These are phyloP conservation scores for Phialocephala subalpina DNA, from an alignment of 2,329 filamentous ascomycete species.

Conservation along the genomic window DNA sequence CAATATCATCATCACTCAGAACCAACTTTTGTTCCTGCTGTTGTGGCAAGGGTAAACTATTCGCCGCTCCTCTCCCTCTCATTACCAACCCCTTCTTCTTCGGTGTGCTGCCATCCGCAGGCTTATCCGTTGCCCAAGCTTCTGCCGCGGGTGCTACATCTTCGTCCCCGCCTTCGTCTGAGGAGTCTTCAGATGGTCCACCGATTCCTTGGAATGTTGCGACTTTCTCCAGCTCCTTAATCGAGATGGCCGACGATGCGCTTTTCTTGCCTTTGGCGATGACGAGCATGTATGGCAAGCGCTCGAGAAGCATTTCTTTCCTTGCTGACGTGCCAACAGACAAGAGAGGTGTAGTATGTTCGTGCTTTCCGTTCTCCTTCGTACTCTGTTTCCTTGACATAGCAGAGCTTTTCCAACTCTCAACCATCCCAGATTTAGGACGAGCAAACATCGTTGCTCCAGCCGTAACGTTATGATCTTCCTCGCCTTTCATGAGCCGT, in stretches of 20 bases:
- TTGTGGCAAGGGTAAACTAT: constrained; percentile 29
- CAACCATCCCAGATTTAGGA: constrained; percentile 45
- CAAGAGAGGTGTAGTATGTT: constrained; percentile 52
- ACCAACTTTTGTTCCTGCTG: constrained; percentile 68
- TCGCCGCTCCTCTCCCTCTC: constrained; percentile 34
- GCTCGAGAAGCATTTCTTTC: constrained; percentile 81
- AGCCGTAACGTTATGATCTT: constrained; percentile 49
- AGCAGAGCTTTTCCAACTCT: constrained; percentile 44
- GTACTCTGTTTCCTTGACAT: constrained; percentile 15
- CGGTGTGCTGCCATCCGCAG: constrained; percentile 61
- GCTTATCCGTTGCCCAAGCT: constrained; percentile 68
- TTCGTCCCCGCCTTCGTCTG: constrained; percentile 55
- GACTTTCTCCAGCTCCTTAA: constrained; percentile 49
- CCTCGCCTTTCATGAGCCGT: constrained; percentile 64
- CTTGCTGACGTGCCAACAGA: constrained; percentile 70
- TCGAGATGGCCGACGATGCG: constrained; percentile 40
- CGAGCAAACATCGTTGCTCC: constrained; percentile 59
- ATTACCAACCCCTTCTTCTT: constrained; percentile 52
- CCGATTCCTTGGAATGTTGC: constrained; percentile 45
- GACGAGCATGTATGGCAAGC: constrained; percentile 83
- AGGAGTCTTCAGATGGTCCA: constrained; percentile 50
- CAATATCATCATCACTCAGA: constrained; percentile 85
- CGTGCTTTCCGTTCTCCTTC: constrained; percentile 35
- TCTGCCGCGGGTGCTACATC: constrained; percentile 49
- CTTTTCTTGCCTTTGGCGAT: constrained; percentile 56